These are phyloP conservation scores for Arabidopsis hybrid DNA, from an alignment of 441 rosid genomes.

Conservation along the genomic window DNA sequence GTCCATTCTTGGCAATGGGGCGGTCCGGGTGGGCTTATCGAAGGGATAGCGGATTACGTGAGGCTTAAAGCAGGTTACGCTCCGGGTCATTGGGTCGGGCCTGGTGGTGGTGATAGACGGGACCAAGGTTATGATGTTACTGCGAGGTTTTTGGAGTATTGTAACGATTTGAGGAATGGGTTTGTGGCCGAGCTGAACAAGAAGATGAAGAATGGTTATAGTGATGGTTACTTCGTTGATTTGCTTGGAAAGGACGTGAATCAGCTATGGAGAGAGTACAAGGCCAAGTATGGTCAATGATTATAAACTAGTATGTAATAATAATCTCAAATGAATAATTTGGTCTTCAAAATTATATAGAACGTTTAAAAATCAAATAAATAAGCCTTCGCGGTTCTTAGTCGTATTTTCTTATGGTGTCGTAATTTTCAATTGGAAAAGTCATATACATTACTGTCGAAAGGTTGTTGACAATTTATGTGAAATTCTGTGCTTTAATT, in stretches of 20 bases:
- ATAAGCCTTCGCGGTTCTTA: no score
- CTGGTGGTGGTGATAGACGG: slow-evolving; percentile 60
- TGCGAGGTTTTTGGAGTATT: slow-evolving; percentile 58
- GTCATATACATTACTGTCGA: no score
- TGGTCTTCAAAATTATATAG: no score
- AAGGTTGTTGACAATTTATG: no score
- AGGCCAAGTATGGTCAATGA: slow-evolving; percentile 50
- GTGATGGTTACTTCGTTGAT: slow-evolving; percentile 48
- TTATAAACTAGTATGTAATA: not conserved
- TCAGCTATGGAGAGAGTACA: slow-evolving; percentile 63
- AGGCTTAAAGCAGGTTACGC: slow-evolving; percentile 54
- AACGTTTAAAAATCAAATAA: no score
- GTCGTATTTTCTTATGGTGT: no score
- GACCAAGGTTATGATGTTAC: slow-evolving; percentile 69
- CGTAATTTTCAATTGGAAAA: no score
- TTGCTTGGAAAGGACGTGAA: slow-evolving; percentile 58
- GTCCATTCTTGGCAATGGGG: slow-evolving; percentile 62
- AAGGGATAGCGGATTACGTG: slow-evolving; percentile 58
- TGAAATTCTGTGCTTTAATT: no score
- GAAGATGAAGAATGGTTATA: slow-evolving; percentile 53
- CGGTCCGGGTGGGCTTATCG: slow-evolving; percentile 47
- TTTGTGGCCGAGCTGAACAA: slow-evolving; percentile 65
- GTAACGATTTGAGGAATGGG: slow-evolving; percentile 51
- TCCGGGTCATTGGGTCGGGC: slow-evolving; percentile 53
- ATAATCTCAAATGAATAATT: not conserved